A percentile compares a stretch with the other conserved stretches of the same genome.
Conservation (phyloP, 345 rosid genomes). For the Iberis pinnata region DNA sequence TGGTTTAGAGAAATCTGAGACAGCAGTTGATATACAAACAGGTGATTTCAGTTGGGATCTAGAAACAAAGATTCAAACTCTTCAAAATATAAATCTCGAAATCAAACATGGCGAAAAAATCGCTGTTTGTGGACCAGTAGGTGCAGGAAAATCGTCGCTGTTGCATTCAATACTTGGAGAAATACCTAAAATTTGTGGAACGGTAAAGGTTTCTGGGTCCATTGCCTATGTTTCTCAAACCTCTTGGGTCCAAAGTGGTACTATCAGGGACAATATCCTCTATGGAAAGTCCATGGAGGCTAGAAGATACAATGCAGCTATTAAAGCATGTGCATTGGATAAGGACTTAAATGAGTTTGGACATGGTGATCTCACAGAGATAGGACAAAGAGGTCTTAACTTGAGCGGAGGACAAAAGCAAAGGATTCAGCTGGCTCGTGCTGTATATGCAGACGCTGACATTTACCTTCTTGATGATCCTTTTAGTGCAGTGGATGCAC, state of each 20-base stretch:
- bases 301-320: slow-evolving; percentile 43
- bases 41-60: slow-evolving; percentile 72
- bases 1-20: slow-evolving; percentile 18
- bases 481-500: slow-evolving; percentile 82
- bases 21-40: slow-evolving; percentile 39
- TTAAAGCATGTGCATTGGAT: slow-evolving; percentile 60
- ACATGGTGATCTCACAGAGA: slow-evolving; percentile 75
- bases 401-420: slow-evolving; percentile 91
- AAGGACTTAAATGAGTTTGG: slow-evolving; percentile 54
- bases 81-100: slow-evolving; percentile 39
- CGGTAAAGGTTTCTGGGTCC: slow-evolving; percentile 50
- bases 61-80: slow-evolving; percentile 35
- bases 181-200: slow-evolving; percentile 58
- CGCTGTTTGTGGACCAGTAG: slow-evolving; percentile 77
- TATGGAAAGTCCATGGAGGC: slow-evolving; percentile 57
- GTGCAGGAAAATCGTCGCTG: slow-evolving; percentile 73
- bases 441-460: slow-evolving; percentile 65
- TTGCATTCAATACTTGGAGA: slow-evolving; percentile 60
- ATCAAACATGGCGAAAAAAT: slow-evolving; percentile 46
- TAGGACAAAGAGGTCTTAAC: slow-evolving; percentile 81
- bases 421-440: slow-evolving; percentile 77
- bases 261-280: slow-evolving; percentile 59
- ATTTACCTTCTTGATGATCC: slow-evolving; percentile 78
- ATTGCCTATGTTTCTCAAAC: slow-evolving; percentile 72
- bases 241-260: slow-evolving; percentile 86